A percentile compares a stretch with the other conserved stretches of the same genome.
Conservation (phyloP, 1,284 basidiomycete species). For the Ustilago vetiveriae region DNA sequence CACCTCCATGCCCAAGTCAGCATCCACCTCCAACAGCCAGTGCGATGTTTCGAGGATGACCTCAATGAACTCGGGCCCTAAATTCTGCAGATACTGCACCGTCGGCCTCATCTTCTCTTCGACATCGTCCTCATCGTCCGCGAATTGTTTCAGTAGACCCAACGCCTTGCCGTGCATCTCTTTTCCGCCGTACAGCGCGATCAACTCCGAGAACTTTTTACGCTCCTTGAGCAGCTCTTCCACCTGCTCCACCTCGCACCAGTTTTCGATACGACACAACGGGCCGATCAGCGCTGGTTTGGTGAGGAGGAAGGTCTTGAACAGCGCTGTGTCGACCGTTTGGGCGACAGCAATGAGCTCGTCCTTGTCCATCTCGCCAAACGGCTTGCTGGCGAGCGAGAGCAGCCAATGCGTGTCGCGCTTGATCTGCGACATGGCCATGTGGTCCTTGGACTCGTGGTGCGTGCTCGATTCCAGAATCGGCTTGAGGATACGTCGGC, state of each 20-base stretch:
- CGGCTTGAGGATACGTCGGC: constrained; percentile 63
- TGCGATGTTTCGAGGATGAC: constrained; percentile 70
- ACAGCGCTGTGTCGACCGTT: constrained; percentile 92
- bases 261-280: constrained; percentile 89
- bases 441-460: constrained; percentile 44
- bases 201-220: constrained; percentile 89
- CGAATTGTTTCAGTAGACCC: constrained; percentile 77
- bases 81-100: constrained; percentile 87
- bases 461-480: constrained; percentile 45
- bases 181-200: constrained; percentile 91
- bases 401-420: constrained; percentile 53
- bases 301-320: constrained; percentile 89
- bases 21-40: constrained; percentile 84
- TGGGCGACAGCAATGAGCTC: constrained; percentile 76
- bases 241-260: constrained; percentile 95
- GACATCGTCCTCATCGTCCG: constrained; percentile 76
- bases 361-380: constrained; percentile 50
- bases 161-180: constrained; percentile 93
- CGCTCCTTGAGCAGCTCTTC: constrained; percentile 84
- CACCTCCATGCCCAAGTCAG: constrained; percentile 82
- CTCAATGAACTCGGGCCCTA: constrained; percentile 70
- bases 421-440: constrained; percentile 53
- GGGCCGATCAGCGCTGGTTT: constrained; percentile 85
- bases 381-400: constrained; percentile 45
- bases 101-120: constrained; percentile 84